Percentiles rank a stretch among this genome's conserved stretches.
Conservation (phyloP, 805 yeast genomes). For the Candida yuanshanica region DNA sequence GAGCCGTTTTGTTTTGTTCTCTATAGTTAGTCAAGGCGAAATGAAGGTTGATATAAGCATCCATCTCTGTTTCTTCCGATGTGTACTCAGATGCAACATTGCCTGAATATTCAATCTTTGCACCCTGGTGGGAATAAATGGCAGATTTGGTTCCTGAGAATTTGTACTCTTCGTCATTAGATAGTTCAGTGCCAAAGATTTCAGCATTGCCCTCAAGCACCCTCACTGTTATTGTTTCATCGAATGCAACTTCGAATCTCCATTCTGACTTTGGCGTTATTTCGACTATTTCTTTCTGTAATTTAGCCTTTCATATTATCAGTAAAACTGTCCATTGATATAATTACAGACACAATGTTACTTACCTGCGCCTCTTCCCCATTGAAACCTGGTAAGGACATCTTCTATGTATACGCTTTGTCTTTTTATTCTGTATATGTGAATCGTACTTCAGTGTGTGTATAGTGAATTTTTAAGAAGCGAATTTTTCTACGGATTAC, state of each 20-base stretch:
- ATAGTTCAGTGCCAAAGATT: conserved; percentile 88
- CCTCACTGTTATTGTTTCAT: conserved; percentile 43
- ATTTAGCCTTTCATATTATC: conserved; percentile 1
- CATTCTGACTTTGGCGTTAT: conserved; percentile 49
- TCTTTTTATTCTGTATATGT: not conserved
- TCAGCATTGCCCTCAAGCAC: conserved; percentile 73
- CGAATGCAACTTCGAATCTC: conserved; percentile 65
- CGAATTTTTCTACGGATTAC: too few relatives aligned
- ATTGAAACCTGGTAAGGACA: conserved; percentile 8
- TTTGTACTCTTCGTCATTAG: conserved; percentile 56
- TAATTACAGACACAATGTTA: not conserved
- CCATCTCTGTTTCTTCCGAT: conserved; percentile 67
- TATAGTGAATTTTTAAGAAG: too few relatives aligned
- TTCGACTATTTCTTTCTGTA: conserved; percentile 12
- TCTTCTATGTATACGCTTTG: not conserved
- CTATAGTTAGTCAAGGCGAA: conserved; percentile 64
- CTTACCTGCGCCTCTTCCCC: conserved; percentile 2
- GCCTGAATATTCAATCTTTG: conserved; percentile 39
- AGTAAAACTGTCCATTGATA: not conserved
- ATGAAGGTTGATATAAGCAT: conserved; percentile 60
- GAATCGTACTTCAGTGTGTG: too few relatives aligned
- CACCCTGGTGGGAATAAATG: conserved; percentile 60
- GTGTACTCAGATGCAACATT: conserved; percentile 50
- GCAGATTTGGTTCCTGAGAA: conserved; percentile 52
- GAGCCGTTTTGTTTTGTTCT: conserved; percentile 26